Evolutionary conservation across 352 stramenopile genomes (phyloP), one percentile per base, ranked within the genome.

Genomic region (Phytophthora nicotianae): DNA sequence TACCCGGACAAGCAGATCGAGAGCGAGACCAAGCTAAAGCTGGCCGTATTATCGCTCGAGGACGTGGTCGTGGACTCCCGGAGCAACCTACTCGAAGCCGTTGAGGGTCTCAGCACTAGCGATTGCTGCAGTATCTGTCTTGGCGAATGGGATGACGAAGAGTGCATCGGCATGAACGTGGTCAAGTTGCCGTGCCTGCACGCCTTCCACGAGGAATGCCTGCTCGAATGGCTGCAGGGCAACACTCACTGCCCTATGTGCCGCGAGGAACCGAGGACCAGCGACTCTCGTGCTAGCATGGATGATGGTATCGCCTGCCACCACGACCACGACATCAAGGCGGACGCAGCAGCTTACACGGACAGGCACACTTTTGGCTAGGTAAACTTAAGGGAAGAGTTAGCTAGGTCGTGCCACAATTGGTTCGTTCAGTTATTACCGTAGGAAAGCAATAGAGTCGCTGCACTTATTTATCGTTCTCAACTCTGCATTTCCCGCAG

Each of bases 121-220:
- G 86, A 95, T 53, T 91, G 84, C 68, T 95, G 87, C 58, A 93
- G 84, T 51, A 93, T 95, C 52, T 95, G 86, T 50, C 75, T 95
- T 1, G 75, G 77, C 43, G 82, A 93, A 32, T 95, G 87, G 87
- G 70, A 90, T 56, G 79, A 91, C 68, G 81, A 92, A 50, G 85
- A 92, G 60, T 95, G 84, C 67, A 71, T 53, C 46, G 79, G 70
- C 49, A 90, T 93, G 78, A 90, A 91, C 54, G 83, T 92, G 42
- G 87, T 95, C 21, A 90, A 91, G 66, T 62, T 95, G 41, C 87
- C 87, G 38, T 95, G 87, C 53, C 52, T 88, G 42, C 87, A 95
- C 68, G 83, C 78, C 17, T 95, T 93, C 71, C 87, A 95, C 72
- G 87, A 95, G 52, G 84, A 93, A 21, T 95, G 87, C 50, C 68